Base-by-base conservation (phyloP, 2,329 filamentous ascomycete genomes). In the Stemphylium beticola region DNA sequence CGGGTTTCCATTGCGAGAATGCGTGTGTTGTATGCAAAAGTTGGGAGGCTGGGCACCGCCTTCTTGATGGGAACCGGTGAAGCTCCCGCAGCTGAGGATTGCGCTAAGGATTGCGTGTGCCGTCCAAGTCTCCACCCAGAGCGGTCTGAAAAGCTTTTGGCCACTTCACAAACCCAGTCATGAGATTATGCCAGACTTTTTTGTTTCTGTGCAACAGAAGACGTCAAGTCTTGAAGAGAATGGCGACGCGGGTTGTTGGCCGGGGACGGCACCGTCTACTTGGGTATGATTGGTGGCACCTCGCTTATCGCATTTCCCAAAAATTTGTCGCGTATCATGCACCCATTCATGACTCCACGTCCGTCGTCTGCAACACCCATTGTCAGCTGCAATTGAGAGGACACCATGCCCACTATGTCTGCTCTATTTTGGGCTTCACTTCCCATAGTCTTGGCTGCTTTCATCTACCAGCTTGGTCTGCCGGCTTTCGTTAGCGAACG, bases 401-500 rank as follows among this genome's bases (percentile, higher is more conserved):
- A 29, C n/a, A 53, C 17, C 34, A 71, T 71, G 68, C 60, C 66
- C 45, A 54, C 61, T 22, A 40, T 66, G n/a, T 55, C 52, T 2
- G 43, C 49, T 17, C 49, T 69, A 2, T 60, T 72, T 41, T 66
- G 60, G 58, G 49, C 53, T 12, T 68, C 67, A 10, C 47, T 68
- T 24, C 64, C 70, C n/a, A 17, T 71, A n/a, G 26, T 69, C 1
- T 36, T 73, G 33, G 60, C 61, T 7, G 66, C 64, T n/a, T 20
- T 71, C 5, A 36, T 73, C n/a, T 72, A 72, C 36, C 70, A 71
- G 41, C 41, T 67, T 26, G 65, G 67, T 4, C 15, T 64, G 14
- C 64, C 65, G 6, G 52, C 49, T 31, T 49, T 65, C 33, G 42
- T 69, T 24, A 53, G 60, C 14, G 53, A 62, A 8, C 56, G 60